phyloP scores from a whole-genome alignment of 2,329 filamentous ascomycete genomes.

The Monilinia fructigena region DNA sequence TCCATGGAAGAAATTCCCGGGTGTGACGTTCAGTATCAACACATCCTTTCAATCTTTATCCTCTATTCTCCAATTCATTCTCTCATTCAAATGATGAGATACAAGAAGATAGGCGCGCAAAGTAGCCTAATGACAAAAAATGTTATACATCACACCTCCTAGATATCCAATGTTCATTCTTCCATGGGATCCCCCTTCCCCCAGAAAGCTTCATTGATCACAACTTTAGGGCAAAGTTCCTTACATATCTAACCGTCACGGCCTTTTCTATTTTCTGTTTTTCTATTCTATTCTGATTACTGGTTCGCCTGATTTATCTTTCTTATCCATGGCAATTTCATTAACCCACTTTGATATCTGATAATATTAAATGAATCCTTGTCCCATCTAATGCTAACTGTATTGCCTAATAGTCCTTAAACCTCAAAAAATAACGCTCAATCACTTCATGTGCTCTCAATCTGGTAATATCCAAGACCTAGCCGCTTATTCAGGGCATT shows the following conservation, averaged over 20 bases:
- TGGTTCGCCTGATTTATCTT: slow-evolving; percentile 11
- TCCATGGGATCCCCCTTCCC: not conserved
- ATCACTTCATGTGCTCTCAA: slow-evolving; percentile 43
- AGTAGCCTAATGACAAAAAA: slow-evolving; percentile 14
- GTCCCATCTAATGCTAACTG: slow-evolving; percentile 30
- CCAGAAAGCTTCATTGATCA: not conserved
- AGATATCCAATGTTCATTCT: not conserved
- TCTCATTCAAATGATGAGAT: slow-evolving; percentile 15
- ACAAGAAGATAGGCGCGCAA: slow-evolving; percentile 2
- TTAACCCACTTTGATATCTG: slow-evolving; percentile 19
- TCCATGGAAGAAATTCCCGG: slow-evolving; percentile 21
- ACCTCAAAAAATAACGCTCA: slow-evolving; percentile 33
- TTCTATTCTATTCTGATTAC: not conserved
- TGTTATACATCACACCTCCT: slow-evolving; percentile 4
- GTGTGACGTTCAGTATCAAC: slow-evolving; percentile 19
- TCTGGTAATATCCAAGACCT: slow-evolving; percentile 41
- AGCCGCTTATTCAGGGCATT: slow-evolving; percentile 38
- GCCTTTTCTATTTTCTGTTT: slow-evolving; percentile 14
- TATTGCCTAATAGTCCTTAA: slow-evolving; percentile 32
- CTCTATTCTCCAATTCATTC: not conserved
- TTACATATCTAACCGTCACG: slow-evolving; percentile 10
- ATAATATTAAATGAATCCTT: slow-evolving; percentile 12
- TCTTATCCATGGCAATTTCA: slow-evolving; percentile 22
- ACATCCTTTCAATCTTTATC: not conserved
- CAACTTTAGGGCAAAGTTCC: slow-evolving; percentile 1